Conservation (phyloP, 208 protist genomes). For the Entamoeba dispar region DNA sequence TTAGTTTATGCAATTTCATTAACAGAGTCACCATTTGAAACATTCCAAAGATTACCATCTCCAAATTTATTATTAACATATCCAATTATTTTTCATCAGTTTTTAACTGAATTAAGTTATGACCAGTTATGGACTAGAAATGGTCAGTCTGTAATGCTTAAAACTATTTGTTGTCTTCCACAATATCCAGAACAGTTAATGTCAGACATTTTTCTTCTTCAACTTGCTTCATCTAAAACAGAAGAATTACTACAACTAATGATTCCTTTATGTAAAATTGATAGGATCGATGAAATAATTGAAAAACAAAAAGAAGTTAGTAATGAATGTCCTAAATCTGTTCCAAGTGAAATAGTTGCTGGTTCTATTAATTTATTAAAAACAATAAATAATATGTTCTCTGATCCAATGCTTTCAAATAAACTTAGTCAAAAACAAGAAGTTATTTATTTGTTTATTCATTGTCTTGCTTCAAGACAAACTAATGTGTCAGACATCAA, state of each 20-base stretch:
- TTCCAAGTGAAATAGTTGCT: background rate
- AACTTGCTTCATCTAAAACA: background rate
- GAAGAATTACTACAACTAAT: background rate
- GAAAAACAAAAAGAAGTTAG: background rate
- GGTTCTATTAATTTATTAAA: background rate
- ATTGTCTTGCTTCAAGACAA: background rate
- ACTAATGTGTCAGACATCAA: background rate
- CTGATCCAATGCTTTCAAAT: background rate
- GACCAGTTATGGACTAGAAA: background rate
- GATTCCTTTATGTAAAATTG: background rate
- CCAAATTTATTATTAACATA: background rate
- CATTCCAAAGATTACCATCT: background rate
- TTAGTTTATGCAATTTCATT: background rate
- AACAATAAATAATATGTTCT: background rate
- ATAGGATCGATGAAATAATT: background rate
- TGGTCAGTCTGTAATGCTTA: background rate
- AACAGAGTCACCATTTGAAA: background rate
- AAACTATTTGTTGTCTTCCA: background rate
- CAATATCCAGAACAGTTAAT: background rate
- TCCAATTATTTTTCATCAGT: background rate
- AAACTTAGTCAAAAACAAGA: background rate
- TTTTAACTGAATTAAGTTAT: background rate
- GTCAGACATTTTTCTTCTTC: background rate
- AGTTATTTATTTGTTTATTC: background rate
- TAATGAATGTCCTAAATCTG: background rate